Conservation (phyloP, 2,329 filamentous ascomycete genomes). For the Beauveria caledonica region DNA sequence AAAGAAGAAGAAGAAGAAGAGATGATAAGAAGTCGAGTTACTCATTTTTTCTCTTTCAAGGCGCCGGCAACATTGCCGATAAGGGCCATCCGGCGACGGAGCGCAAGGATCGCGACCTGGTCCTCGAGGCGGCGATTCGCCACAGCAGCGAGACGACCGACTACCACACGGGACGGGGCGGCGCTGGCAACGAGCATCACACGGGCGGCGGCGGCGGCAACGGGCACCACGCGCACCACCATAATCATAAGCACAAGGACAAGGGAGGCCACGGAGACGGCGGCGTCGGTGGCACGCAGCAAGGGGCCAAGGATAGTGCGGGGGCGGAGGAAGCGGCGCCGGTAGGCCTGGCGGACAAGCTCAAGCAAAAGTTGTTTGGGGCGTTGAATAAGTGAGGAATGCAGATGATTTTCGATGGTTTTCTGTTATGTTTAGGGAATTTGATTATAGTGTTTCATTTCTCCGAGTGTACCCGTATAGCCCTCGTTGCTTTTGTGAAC, state of each 20-base stretch:
- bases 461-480: no score
- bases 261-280: conserved; percentile 17
- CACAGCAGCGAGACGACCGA: conserved; percentile 39
- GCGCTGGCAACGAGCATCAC: conserved; percentile 47
- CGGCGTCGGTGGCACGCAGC: conserved; percentile 17
- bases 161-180: conserved; percentile 52
- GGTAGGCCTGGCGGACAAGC: conserved; percentile 45
- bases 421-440: no score
- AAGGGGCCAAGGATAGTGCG: conserved; percentile 19
- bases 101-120: conserved; percentile 42
- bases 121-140: conserved; percentile 45
- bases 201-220: conserved; percentile 14
- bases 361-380: conserved; percentile 48
- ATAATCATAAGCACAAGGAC: conserved; percentile 17
- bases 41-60: conserved; percentile 23
- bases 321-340: conserved; percentile 21
- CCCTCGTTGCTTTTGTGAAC: no score
- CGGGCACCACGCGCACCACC: neutral
- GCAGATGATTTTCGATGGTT: no score
- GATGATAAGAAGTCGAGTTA: no score
- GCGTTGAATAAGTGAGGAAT: conserved; percentile 36
- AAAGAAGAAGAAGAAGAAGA: no score
- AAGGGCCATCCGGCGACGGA: conserved; percentile 27
- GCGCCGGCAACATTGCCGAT: conserved; percentile 52
- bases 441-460: no score